Conservation (phyloP, 495 filamentous ascomycete genomes). For the Bathelium albidoporum region DNA sequence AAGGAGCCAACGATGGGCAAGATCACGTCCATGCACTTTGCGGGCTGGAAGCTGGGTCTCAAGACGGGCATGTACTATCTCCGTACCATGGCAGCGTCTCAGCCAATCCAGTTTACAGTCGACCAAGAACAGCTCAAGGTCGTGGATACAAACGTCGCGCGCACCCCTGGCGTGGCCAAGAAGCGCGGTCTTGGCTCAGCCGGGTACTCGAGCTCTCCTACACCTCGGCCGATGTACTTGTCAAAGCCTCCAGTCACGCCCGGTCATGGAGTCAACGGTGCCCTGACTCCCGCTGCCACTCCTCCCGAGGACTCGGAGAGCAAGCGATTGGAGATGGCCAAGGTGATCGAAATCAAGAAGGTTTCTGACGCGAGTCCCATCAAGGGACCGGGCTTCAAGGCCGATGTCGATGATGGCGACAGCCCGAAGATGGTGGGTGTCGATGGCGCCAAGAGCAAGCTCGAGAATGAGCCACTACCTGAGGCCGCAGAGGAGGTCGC, state of each 20-base stretch:
- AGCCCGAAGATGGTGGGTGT: slow-evolving; percentile 65
- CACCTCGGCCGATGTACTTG: slow-evolving; percentile 47
- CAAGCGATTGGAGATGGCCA: slow-evolving; percentile 23
- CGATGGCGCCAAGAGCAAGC: slow-evolving; percentile 47
- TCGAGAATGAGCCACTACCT: slow-evolving; percentile 48
- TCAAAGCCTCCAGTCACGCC: slow-evolving; percentile 38
- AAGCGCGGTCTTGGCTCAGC: slow-evolving; percentile 49
- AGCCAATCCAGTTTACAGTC: slow-evolving; percentile 97
- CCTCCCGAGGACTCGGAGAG: slow-evolving; percentile 42
- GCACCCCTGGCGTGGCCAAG: slow-evolving; percentile 45
- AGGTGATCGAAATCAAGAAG: neutral
- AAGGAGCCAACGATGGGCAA: slow-evolving; percentile 99
- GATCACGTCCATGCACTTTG: slow-evolving; percentile 98
- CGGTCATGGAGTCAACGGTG: slow-evolving; percentile 34
- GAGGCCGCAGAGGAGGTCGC: slow-evolving; percentile 30
- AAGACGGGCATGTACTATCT: slow-evolving; percentile 99
- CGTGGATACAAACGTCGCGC: slow-evolving; percentile 70
- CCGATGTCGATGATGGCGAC: slow-evolving; percentile 58
- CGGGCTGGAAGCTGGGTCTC: slow-evolving; percentile 95
- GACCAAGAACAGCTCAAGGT: slow-evolving; percentile 94
- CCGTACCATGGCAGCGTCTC: slow-evolving; percentile 90
- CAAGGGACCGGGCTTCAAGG: slow-evolving; percentile 50
- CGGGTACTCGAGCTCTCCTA: slow-evolving; percentile 30
- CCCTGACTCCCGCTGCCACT: slow-evolving; percentile 50
- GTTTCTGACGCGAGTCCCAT: slow-evolving; percentile 24